Percentiles rank a stretch among this genome's conserved stretches.
Evolutionary conservation across 441 rosid species (phyloP).

Genomic region (Mallotus japonicus): DNA sequence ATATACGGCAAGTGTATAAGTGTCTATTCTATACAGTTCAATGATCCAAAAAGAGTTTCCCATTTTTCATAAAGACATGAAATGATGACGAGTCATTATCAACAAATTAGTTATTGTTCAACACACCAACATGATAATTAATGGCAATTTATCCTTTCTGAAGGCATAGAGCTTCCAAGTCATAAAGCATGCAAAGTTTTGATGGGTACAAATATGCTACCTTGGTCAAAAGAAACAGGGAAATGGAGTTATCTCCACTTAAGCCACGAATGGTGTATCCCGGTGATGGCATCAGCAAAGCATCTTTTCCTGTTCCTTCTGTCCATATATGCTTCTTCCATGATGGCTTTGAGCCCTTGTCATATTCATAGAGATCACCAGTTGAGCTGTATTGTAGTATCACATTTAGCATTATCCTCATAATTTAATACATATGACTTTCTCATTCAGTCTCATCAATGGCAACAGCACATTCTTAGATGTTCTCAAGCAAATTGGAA

Average conservation of each 20-base stretch:
- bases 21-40: not conserved
- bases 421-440: not conserved
- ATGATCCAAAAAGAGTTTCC: no score
- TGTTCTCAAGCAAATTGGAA: not conserved
- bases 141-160: not conserved
- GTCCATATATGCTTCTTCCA: conserved; percentile 72
- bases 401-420: conserved; percentile 1
- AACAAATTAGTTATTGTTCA: no score
- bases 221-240: conserved; percentile 68
- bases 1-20: not conserved
- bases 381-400: conserved; percentile 43
- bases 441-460: not conserved
- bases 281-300: conserved; percentile 36
- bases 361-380: conserved; percentile 69
- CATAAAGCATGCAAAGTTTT: not conserved
- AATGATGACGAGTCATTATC: not conserved
- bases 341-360: conserved; percentile 59
- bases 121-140: not conserved
- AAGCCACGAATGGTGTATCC: conserved; percentile 45
- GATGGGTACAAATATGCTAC: conserved; percentile 26
- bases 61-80: not conserved
- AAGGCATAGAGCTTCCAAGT: not conserved
- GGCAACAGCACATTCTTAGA: not conserved
- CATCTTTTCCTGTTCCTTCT: conserved; percentile 38
- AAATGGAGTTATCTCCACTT: conserved; percentile 47